phyloP scores from a whole-genome alignment of 768 basidiomycete species.

The Plicaturopsis crispa region DNA sequence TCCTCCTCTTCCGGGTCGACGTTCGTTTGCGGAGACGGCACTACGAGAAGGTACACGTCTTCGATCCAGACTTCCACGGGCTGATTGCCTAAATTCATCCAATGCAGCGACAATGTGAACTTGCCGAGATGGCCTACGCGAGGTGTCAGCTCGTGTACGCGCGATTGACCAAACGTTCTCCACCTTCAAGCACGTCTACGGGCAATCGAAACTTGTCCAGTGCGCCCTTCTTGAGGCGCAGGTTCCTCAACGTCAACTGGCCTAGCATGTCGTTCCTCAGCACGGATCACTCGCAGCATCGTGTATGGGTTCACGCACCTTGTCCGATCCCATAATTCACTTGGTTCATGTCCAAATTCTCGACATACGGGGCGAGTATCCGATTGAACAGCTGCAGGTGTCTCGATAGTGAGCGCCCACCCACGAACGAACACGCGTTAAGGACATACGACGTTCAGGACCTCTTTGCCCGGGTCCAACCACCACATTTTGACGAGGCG shows the following conservation, averaged over 20 bases:
- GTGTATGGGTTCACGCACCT: conserved; percentile 35
- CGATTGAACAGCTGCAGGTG: conserved; percentile 68
- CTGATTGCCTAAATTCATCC: conserved; percentile 83
- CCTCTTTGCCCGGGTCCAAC: conserved; percentile 81
- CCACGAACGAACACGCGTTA: neutral
- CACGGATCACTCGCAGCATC: conserved; percentile 6
- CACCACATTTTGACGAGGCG: conserved; percentile 65
- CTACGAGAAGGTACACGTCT: conserved; percentile 91
- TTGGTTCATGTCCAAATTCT: conserved; percentile 91
- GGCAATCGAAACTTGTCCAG: conserved; percentile 94
- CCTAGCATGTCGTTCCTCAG: conserved; percentile 31
- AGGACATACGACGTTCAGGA: conserved; percentile 64
- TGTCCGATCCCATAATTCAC: conserved; percentile 90
- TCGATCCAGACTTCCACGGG: conserved; percentile 90
- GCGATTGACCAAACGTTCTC: neutral
- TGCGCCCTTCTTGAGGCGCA: conserved; percentile 87
- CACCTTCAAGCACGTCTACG: conserved; percentile 91
- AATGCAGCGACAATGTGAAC: conserved; percentile 79
- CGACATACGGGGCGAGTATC: conserved; percentile 90
- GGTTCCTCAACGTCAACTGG: conserved; percentile 67
- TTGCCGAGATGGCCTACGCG: conserved; percentile 72
- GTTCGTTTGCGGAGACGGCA: conserved; percentile 65
- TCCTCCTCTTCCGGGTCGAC: conserved; percentile 83
- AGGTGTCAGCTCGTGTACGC: conserved; percentile 2
- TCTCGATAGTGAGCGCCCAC: neutral